Percentiles rank a stretch among this genome's conserved stretches.
Evolutionary conservation across 2,329 filamentous ascomycete species (phyloP).

Genomic region (Thielaviopsis populi): DNA sequence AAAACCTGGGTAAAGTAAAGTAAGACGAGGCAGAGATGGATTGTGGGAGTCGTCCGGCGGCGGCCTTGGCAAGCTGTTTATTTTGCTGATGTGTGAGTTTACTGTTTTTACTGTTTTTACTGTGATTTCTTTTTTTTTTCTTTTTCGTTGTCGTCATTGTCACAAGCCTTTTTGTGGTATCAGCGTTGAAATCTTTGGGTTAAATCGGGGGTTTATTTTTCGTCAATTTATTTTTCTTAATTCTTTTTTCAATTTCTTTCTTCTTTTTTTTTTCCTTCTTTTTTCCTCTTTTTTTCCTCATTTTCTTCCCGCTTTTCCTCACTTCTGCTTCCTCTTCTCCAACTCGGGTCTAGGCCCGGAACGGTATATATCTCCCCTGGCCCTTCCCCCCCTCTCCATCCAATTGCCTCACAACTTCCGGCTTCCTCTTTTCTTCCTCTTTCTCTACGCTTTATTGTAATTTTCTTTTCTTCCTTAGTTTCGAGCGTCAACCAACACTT

Average conservation of each 20-base stretch:
- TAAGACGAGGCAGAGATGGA: background rate
- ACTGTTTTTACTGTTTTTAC: background rate
- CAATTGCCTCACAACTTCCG: background rate
- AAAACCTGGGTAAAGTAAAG: too few relatives aligned
- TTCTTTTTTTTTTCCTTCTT: background rate
- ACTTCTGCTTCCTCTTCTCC: background rate
- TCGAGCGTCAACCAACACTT: background rate
- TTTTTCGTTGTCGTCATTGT: background rate
- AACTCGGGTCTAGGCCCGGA: background rate
- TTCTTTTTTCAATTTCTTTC: background rate
- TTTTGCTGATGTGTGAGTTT: background rate
- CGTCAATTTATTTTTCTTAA: background rate
- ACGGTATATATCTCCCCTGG: slow-evolving; percentile 3
- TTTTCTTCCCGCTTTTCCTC: background rate
- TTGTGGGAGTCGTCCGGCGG: background rate
- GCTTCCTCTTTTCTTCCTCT: background rate
- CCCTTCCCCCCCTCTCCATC: background rate
- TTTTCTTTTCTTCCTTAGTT: background rate
- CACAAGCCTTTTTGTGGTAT: background rate
- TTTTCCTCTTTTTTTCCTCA: background rate
- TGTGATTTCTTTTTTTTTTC: background rate
- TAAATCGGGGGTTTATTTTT: too few relatives aligned
- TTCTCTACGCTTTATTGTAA: background rate
- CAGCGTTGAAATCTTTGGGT: too few relatives aligned
- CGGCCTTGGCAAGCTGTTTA: background rate